Evolutionary conservation across 306 rosid species (phyloP).

Genomic region (Vachellia pachyceras): DNA sequence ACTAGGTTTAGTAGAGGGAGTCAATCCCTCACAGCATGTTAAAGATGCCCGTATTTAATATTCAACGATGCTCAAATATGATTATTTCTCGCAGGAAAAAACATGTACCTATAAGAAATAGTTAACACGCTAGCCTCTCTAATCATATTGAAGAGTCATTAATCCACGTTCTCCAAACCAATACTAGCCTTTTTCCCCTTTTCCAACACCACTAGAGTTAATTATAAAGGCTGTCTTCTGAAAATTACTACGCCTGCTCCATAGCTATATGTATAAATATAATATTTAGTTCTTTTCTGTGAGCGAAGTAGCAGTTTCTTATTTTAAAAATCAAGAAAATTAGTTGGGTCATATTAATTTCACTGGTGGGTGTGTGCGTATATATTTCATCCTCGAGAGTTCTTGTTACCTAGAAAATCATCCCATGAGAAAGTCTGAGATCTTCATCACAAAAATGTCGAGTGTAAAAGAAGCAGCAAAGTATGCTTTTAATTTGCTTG

Average conservation of each 20-base stretch:
- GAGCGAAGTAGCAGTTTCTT: neutral
- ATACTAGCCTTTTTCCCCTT: too few relatives aligned
- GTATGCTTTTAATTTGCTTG: constrained; percentile 60
- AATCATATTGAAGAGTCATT: neutral
- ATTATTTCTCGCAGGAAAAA: too few relatives aligned
- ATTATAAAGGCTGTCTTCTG: neutral
- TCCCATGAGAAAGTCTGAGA: neutral
- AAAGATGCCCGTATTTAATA: too few relatives aligned
- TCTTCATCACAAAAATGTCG: neutral
- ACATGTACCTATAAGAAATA: too few relatives aligned
- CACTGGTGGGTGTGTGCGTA: neutral
- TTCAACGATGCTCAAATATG: too few relatives aligned
- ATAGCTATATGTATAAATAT: too few relatives aligned
- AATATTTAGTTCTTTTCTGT: neutral
- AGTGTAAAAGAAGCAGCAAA: constrained; percentile 1
- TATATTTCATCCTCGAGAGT: neutral
- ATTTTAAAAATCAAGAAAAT: neutral
- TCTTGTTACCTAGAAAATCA: neutral
- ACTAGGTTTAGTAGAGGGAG: too few relatives aligned
- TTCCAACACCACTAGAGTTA: neutral
- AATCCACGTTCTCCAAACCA: neutral
- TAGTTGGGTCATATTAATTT: neutral
- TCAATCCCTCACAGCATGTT: too few relatives aligned
- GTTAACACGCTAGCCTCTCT: neutral
- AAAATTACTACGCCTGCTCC: too few relatives aligned